Percentiles rank a stretch among this genome's conserved stretches.
phyloP scores from a whole-genome alignment of 1,284 basidiomycete genomes.

The Sporisorium iseilematis-ciliati region DNA sequence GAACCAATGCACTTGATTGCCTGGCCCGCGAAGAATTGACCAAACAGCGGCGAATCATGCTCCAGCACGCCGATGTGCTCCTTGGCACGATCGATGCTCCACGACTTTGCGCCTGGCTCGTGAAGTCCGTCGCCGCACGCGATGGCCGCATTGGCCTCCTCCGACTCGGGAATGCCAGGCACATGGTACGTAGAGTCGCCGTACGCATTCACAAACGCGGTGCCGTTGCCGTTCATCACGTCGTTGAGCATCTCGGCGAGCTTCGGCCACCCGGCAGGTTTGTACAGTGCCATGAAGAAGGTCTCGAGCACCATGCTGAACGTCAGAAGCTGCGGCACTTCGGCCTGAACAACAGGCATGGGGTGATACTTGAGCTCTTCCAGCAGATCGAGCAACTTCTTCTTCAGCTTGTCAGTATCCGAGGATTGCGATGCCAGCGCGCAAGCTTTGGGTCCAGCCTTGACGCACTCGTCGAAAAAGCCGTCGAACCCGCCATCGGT shows the following conservation, averaged over 20 bases:
- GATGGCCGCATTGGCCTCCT: conserved; percentile 39
- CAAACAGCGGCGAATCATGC: conserved; percentile 42
- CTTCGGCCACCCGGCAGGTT: conserved; percentile 42
- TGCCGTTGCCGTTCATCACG: conserved; percentile 44
- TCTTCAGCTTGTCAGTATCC: conserved; percentile 29
- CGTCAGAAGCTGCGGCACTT: conserved; percentile 49
- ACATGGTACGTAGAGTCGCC: conserved; percentile 37
- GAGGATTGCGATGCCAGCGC: conserved; percentile 29
- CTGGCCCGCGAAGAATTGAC: conserved; percentile 40
- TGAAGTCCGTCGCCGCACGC: conserved; percentile 44
- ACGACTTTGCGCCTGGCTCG: conserved; percentile 18
- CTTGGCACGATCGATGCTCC: conserved; percentile 36
- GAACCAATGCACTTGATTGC: conserved; percentile 35
- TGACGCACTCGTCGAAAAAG: conserved; percentile 50
- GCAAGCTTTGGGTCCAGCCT: conserved; percentile 44
- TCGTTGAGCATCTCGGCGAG: conserved; percentile 46
- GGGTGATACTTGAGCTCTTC: conserved; percentile 47
- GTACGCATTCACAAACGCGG: conserved; percentile 38
- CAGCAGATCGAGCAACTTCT: conserved; percentile 39
- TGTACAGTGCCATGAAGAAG: conserved; percentile 43
- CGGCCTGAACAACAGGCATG: conserved; percentile 35
- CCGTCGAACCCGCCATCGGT: conserved; percentile 39
- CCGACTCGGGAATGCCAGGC: conserved; percentile 30
- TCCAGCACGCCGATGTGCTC: conserved; percentile 33
- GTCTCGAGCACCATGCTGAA: conserved; percentile 41